A percentile compares a stretch with the other conserved stretches of the same genome.
These are phyloP conservation scores for Penicillium waksmanii DNA, from an alignment of 495 filamentous ascomycete species.

Conservation along the genomic window DNA sequence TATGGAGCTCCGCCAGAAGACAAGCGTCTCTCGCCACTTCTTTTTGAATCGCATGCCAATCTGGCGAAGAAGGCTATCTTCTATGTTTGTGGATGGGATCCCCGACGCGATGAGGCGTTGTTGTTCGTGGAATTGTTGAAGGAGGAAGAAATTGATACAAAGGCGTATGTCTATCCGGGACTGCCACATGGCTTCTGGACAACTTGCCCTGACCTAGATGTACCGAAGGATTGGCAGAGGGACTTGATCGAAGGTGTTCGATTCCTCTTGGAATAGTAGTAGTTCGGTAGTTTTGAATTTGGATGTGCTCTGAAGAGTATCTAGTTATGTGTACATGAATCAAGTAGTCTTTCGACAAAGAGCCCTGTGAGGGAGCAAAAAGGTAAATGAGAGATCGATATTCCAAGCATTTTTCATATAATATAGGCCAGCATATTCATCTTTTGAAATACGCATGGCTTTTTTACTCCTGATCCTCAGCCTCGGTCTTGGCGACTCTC, in stretches of 20 bases:
- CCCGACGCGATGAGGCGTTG: constrained; percentile 44
- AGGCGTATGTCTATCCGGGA: constrained; percentile 43
- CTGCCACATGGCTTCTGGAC: constrained; percentile 50
- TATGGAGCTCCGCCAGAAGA: constrained; percentile 21
- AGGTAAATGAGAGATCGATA: neutral
- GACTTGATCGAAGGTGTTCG: constrained; percentile 4
- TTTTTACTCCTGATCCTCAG: constrained; percentile 9
- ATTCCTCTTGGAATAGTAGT: neutral
- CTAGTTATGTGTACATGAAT: constrained; percentile 7
- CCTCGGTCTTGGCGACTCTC: constrained; percentile 28
- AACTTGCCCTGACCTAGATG: constrained; percentile 25
- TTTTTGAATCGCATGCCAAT: constrained; percentile 20
- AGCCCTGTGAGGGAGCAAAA: neutral
- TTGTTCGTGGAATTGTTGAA: constrained; percentile 45
- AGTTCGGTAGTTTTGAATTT: neutral
- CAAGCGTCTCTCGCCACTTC: constrained; percentile 17
- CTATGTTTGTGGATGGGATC: constrained; percentile 44
- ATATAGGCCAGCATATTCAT: no score
- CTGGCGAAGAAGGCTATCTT: constrained; percentile 31
- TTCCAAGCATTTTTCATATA: no score
- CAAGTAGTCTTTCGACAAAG: neutral
- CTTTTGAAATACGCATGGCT: neutral
- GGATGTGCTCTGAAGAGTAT: neutral
- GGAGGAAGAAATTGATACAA: constrained; percentile 38
- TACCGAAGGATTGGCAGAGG: constrained; percentile 12